Conservation (phyloP, 1,284 basidiomycete genomes). For the Pseudozyma sp. region DNA sequence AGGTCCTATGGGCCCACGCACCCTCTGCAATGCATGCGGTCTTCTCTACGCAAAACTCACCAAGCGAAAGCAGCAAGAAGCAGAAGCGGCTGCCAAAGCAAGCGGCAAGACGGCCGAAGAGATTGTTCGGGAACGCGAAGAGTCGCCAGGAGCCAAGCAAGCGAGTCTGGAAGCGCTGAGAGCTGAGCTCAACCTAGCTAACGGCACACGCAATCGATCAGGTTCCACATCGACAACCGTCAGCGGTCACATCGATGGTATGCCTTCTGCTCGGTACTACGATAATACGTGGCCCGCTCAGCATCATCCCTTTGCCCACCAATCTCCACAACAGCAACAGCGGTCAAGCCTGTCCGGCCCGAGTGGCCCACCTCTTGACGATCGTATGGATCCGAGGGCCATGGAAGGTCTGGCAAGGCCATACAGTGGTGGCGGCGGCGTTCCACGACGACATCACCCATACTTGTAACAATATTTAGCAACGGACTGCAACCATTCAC, state of each 20-base stretch:
- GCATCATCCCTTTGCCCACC: slow-evolving; percentile 16
- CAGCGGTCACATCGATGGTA: neutral
- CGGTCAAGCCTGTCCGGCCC: neutral
- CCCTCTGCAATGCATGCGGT: slow-evolving; percentile 65
- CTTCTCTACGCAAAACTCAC: slow-evolving; percentile 64
- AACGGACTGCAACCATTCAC: neutral
- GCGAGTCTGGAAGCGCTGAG: slow-evolving; percentile 47
- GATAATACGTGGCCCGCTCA: slow-evolving; percentile 9
- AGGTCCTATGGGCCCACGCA: slow-evolving; percentile 65
- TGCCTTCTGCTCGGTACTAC: neutral
- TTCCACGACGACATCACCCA: slow-evolving; percentile 25
- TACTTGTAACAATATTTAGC: slow-evolving; percentile 21
- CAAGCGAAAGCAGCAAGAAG: slow-evolving; percentile 47
- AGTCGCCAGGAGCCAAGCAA: slow-evolving; percentile 48
- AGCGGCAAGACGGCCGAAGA: slow-evolving; percentile 41
- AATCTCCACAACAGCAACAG: neutral
- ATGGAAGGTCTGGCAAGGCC: neutral
- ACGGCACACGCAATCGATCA: slow-evolving; percentile 38
- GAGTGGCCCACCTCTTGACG: neutral
- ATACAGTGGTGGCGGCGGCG: slow-evolving; percentile 1
- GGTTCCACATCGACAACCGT: slow-evolving; percentile 6
- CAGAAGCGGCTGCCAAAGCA: slow-evolving; percentile 39
- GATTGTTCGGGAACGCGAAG: slow-evolving; percentile 39
- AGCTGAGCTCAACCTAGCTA: slow-evolving; percentile 46
- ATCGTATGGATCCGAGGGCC: neutral